Percentiles rank a stretch among this genome's conserved stretches.
phyloP scores from a whole-genome alignment of 140 eudicot genomes.

The Oenanthe javanica region DNA sequence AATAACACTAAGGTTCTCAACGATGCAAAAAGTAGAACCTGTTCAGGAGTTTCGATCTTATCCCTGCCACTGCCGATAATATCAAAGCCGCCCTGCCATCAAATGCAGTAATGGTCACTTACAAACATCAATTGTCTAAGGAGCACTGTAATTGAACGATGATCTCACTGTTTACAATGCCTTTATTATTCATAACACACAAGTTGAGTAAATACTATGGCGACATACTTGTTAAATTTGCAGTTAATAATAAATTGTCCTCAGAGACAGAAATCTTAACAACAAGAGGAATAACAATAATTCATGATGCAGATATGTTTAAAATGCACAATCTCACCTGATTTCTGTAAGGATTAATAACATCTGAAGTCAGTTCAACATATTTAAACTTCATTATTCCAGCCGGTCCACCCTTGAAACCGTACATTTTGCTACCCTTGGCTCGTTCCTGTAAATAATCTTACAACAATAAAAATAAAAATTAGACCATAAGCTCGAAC shows the following conservation, averaged over 20 bases:
- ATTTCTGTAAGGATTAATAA: conserved; percentile 82
- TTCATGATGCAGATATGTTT: not conserved
- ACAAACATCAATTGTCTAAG: not conserved
- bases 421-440: conserved; percentile 76
- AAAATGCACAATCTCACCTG: conserved; percentile 39
- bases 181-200: not conserved
- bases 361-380: conserved; percentile 57
- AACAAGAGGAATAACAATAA: not conserved
- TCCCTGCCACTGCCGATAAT: conserved; percentile 88
- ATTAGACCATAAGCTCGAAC: not conserved
- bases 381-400: conserved; percentile 84
- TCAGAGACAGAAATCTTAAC: not conserved
- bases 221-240: not conserved
- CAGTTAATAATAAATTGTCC: not conserved
- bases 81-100: conserved; percentile 77
- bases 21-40: conserved; percentile 26
- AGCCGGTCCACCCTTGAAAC: conserved; percentile 91
- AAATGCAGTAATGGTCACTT: not conserved
- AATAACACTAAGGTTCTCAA: not conserved
- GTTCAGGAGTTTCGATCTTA: conserved; percentile 83
- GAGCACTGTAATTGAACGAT: not conserved
- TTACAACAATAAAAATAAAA: conserved; percentile 15
- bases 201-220: not conserved
- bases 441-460: conserved; percentile 73
- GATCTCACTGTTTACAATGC: not conserved